These are phyloP conservation scores for Myrmaecium sp. DNA, from an alignment of 2,329 filamentous ascomycete genomes.

Conservation along the genomic window DNA sequence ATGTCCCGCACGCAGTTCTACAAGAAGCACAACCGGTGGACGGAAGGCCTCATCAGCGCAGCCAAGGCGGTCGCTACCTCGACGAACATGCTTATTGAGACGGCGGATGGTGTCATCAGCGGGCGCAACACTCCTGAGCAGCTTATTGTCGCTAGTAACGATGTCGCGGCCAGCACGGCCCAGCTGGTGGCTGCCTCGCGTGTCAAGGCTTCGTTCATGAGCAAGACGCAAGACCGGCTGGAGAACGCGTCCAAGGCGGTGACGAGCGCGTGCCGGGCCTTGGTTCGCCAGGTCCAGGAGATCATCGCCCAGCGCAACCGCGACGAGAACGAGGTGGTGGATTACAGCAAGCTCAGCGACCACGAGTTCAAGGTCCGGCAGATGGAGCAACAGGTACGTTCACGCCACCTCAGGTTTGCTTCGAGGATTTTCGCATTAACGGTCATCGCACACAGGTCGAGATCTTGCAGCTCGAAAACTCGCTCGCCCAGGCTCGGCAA, in stretches of 20 bases:
- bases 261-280: constrained; percentile 65
- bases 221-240: constrained; percentile 81
- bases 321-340: constrained; percentile 62
- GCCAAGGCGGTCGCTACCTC: constrained; percentile 89
- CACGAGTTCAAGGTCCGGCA: constrained; percentile 98
- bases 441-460: constrained; percentile 50
- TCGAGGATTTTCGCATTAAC: background rate
- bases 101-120: constrained; percentile 85
- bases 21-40: constrained; percentile 99
- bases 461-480: constrained; percentile 88
- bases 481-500: constrained; percentile 59
- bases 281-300: constrained; percentile 84
- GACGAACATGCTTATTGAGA: constrained; percentile 94
- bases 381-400: constrained; percentile 95
- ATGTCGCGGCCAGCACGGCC: constrained; percentile 88
- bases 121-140: constrained; percentile 89
- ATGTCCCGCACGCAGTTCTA: constrained; percentile 88
- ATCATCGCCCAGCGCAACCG: constrained; percentile 79
- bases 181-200: constrained; percentile 90
- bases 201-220: constrained; percentile 97
- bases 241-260: constrained; percentile 89
- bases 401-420: constrained; percentile 3
- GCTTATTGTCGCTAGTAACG: constrained; percentile 92
- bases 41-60: constrained; percentile 88
- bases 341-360: constrained; percentile 73